A percentile compares a stretch with the other conserved stretches of the same genome.
Conservation (phyloP, 306 rosid species). For the Hylodesmum podocarpum region DNA sequence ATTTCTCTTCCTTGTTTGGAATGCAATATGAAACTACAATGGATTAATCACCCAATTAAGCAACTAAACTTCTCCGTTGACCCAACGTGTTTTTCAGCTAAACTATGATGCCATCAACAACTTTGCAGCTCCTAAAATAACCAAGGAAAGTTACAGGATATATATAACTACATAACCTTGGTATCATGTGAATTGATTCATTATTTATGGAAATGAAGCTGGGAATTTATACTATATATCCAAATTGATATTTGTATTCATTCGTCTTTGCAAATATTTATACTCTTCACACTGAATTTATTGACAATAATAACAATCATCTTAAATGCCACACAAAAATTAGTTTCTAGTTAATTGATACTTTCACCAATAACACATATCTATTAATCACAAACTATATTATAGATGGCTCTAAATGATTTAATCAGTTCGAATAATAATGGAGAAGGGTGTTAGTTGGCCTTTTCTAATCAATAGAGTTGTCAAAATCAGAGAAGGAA, state of each 20-base stretch:
- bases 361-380: no score
- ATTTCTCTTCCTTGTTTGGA: background rate
- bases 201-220: background rate
- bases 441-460: constrained; percentile 19
- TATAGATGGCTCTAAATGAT: background rate
- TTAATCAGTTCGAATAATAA: background rate
- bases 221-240: background rate
- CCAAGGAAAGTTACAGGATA: background rate
- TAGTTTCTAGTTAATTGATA: no score
- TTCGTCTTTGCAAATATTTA: background rate
- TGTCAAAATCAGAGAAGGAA: constrained; percentile 7
- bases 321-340: no score
- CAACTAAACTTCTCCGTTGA: background rate
- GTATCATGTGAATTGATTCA: background rate
- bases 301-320: no score
- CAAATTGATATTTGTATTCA: background rate
- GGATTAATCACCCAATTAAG: background rate
- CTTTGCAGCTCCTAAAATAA: background rate
- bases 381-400: no score
- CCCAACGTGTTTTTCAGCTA: background rate
- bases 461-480: background rate
- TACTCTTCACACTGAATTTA: no score
- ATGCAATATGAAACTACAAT: background rate
- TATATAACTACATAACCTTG: no score
- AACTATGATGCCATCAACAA: background rate